Evolutionary conservation across 257 asterid genomes (phyloP), one percentile per base, ranked within the genome.

Genomic region (Nemophila menziesii): DNA sequence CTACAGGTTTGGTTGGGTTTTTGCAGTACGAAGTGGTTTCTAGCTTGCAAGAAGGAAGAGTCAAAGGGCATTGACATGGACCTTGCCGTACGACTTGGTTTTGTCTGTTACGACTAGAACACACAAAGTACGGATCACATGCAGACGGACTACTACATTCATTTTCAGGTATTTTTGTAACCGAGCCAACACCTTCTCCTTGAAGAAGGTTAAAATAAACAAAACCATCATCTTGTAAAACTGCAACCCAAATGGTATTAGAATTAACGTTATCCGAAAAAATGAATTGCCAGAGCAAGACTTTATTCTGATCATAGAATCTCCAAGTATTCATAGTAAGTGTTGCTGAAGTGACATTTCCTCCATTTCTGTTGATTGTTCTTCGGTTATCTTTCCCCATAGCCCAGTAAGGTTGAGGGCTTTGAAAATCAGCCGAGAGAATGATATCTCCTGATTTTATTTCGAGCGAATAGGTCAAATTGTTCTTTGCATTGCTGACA

Each of bases 401-500:
- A 20, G 93, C 65, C 98, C 98, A 89, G 44, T 84, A 89, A n/a
- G 80, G 78, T 61, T 84, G 98, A 0, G 77, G 77, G 21, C 77
- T 65, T 11, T 18, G 42, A 42, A 69, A 89, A 52, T 51, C 74
- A 1, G 82, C 94, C 1, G 75, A 80, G 5, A 89, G 77, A 56
- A 72, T 13, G 85, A 89, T 49, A 53, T 78, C 82, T 9, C 93
- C 93, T 1, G 94, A 68, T 55, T 64, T 72, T 18, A 89, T 71
- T 67, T 84, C 92, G 16, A 90, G 92, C 18, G 81, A 62, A 51
- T 74, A 81, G 55, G 48, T 84, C 70, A 90, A 56, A 43, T 81
- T 76, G 52, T 60, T 70, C 29, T 74, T 71, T 16, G 72, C 78
- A 56, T 62, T 58, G 41, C 94, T 89, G 0, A 56, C 36, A 23